Percentiles rank a stretch among this genome's conserved stretches.
Conservation (phyloP, 768 basidiomycete species). For the Podaxis sp. region DNA sequence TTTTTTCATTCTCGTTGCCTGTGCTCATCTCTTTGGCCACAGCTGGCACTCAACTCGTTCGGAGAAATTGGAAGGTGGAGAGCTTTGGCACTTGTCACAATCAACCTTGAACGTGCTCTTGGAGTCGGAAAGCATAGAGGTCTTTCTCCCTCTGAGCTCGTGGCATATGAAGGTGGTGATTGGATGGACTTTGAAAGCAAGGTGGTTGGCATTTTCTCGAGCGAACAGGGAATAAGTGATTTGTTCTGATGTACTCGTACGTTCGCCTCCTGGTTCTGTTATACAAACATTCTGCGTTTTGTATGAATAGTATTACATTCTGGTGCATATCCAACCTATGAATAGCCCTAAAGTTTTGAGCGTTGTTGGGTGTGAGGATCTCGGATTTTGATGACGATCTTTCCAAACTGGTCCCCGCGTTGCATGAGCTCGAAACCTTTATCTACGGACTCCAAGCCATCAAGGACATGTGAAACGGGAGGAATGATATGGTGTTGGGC, state of each 20-base stretch:
- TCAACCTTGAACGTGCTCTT: constrained; percentile 41
- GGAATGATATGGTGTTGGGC: constrained; percentile 65
- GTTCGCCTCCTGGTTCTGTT: neutral
- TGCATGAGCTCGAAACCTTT: constrained; percentile 70
- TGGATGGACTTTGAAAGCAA: constrained; percentile 43
- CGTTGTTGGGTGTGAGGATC: neutral
- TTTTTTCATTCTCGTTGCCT: constrained; percentile 25
- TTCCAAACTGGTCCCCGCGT: constrained; percentile 71
- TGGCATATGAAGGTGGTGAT: constrained; percentile 38
- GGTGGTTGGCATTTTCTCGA: constrained; percentile 41
- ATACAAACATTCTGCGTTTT: neutral
- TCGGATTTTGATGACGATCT: constrained; percentile 59
- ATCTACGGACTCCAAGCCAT: constrained; percentile 61
- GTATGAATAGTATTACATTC: neutral
- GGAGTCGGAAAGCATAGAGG: constrained; percentile 24
- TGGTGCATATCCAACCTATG: neutral
- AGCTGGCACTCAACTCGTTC: constrained; percentile 29
- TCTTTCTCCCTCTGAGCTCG: constrained; percentile 30
- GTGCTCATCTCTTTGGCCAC: neutral
- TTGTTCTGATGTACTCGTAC: constrained; percentile 25
- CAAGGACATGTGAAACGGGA: constrained; percentile 65
- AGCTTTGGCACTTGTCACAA: constrained; percentile 41
- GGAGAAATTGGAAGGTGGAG: constrained; percentile 37
- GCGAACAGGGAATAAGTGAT: constrained; percentile 31
- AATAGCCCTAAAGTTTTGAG: neutral